Base-by-base conservation (phyloP, 208 protist genomes). In the Leishmania gerbilli region DNA sequence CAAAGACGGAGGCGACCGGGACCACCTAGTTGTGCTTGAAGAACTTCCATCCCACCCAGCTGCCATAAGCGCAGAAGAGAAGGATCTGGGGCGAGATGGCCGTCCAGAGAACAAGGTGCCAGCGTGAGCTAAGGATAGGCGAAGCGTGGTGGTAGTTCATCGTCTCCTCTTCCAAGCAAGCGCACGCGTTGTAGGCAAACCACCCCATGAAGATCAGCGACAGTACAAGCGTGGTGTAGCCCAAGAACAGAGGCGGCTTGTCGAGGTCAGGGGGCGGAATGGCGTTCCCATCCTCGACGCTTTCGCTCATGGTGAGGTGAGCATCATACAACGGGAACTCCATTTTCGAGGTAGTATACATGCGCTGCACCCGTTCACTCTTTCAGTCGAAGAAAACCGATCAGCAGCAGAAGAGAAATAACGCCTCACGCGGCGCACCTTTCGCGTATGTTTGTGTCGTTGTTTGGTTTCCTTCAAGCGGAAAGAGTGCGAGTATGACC, bases 1-100 rank as follows among this genome's bases (percentile, higher is more conserved):
- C 13, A 55, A 55, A 3, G 51, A 21, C 2, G 51, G 51, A 21
- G 51, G 15, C 51, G 15, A 17, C 0, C 51, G 1, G 17, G 15
- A 3, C 13, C 15, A 24, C 31, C 34, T 58, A 88, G 53, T 84
- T 88, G 53, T 88, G 81, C 60, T 81, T 71, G 34, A 85, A 88
- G 47, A 83, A 83, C 65, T 83, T 85, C 82, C 85, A 88, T 0
- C 85, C 85, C 0, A 88, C 27, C 85, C 85, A 88, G 31, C 64
- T 84, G 2, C 65, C 85, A 24, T 84, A 84, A 45, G 74, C 56
- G 72, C 85, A 88, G 37, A 88, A 84, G 27, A 88, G 74, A 15
- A 88, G 65, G 3, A 88, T 74, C 60, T 84, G 85, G 15, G 85
- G 85, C 13, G 75, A 83, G n/a, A 82, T 75, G 6, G 80, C 79